Evolutionary conservation across 73 alveolate species (phyloP), one percentile per base, ranked within the genome.

Genomic region (Symbiodinium natans): DNA sequence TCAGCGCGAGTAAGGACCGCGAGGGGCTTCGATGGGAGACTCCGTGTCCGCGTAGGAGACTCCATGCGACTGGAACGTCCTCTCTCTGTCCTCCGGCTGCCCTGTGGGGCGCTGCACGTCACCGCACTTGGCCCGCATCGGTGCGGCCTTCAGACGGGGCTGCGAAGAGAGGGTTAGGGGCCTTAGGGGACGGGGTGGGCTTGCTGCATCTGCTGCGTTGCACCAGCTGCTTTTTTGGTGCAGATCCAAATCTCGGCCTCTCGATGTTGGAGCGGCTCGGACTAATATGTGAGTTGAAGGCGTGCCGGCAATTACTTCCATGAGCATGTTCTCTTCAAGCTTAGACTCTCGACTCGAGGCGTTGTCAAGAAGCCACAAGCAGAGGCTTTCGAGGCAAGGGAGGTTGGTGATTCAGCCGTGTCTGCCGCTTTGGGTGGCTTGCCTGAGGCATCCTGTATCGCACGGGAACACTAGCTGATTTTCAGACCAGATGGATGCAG

Each of bases 91-190:
- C 23, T 56, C 86, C 11, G 39, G 95, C 46, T 89, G 95, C 75
- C 95, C 95, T 25, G 43, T 46, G 29, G 95, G 95, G 23, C 95
- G 95, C 31, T 89, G 95, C 25, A n/a, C 75, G 2, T 89, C 95
- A 29, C 95, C 95, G 31, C 95, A 89, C 75, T 41, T 89, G 82
- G 86, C 86, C 3, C 86, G 95, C 21, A 89, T 89, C 34, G 95
- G 95, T 52, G 63, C 11, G 42, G 39, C n/a, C 36, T 86, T 21
- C 42, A 46, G 46, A 8, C n/a, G n/a, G n/a, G n/a, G n/a, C n/a
- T n/a, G n/a, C n/a, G n/a, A n/a, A n/a, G n/a, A n/a, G n/a, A n/a
- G n/a, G n/a, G n/a, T n/a, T n/a, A n/a, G n/a, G n/a, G n/a, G n/a
- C n/a, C n/a, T n/a, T n/a, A n/a, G n/a, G n/a, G n/a, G n/a, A n/a